Evolutionary conservation across 805 yeast species (phyloP), one percentile per base, ranked within the genome.

Genomic region (Zygotorulaspora florentina): DNA sequence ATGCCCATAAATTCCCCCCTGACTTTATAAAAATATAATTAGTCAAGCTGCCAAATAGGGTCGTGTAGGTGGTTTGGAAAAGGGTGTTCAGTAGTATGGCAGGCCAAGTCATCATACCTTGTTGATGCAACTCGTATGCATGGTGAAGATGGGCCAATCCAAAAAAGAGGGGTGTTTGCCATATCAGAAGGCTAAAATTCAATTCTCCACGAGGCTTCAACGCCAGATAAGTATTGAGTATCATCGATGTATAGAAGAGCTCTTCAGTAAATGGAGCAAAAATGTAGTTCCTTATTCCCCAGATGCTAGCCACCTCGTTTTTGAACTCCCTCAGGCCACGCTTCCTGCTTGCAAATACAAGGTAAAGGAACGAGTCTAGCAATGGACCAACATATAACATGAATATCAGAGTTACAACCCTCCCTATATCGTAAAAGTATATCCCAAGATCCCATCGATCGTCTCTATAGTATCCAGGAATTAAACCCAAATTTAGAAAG

Each of bases 251-350:
- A 45, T 63, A 66, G 20, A 62, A 56, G 9, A 65, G 23, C 40
- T 66, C 70, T 43, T 66, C 70, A 1, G 64, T 63, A 1, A 61
- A 37, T 1, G 70, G 70, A 2, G 64, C 69, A 51, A 64, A 64
- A 1, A 64, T 30, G 46, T 56, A 58, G 40, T 64, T 59, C 35
- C 70, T 55, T 8, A 64, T 16, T 9, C 62, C 61, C 67, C 68
- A 66, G 11, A 66, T 55, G 36, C 50, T 55, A 33, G 43, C 33
- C 18, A 57, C 35, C 40, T 61, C 58, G 9, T 53, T 53, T 18
- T 23, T 48, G 8, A 53, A 18, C 25, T 55, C 58, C 2, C 30
- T 35, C n/a, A 20, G 27, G 11, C 49, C 10, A 9, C 45, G 43
- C 20, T 43, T 53, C 11, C 43, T 46, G n/a, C 47, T 51, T 2